Base-by-base conservation (phyloP, 2,329 filamentous ascomycete genomes). In the Alternaria dauci region DNA sequence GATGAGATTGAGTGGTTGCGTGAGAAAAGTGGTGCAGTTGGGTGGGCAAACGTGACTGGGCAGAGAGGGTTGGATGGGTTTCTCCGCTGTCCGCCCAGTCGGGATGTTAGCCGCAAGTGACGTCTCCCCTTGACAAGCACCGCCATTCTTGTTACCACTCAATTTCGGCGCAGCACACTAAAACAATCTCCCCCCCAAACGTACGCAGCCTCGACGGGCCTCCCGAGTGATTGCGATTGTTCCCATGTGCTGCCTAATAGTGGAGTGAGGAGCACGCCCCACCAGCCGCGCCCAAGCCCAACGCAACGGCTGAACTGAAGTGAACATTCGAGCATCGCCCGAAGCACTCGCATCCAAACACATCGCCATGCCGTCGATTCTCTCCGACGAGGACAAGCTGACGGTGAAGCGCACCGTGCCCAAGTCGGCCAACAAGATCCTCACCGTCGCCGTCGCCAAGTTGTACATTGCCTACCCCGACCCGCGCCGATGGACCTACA, bases 381-480 rank as follows among this genome's bases (percentile, higher is more conserved):
- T 99, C 58, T 92, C 86, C 77, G 94, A 97, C 75, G 91, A 94
- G 74, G 95, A 99, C 83, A 97, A 96, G 86, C 92, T 96, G 82
- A 96, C 89, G 62, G 94, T 99, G 81, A 96, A 96, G 84, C 90
- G 95, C 77, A 91, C 90, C 71, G 92, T 99, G 55, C 94, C 95
- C 63, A 97, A 96, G 80, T 88, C 93, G 66, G 89, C 89, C 73
- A 99, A 98, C 88, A 98, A 98, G 85, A 98, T 99, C 80, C 92
- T 96, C 69, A 93, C 94, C 63, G 94, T 96, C 68, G 95, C 92
- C 61, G 94, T 98, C 69, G 94, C 93, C 63, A 90, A 91, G 76
- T 89, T 99, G 70, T 98, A 97, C 81, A 88, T 98, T 76, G 94
- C 94, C 72, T 91, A 96, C 75, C 95, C 95, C 12, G 88, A 95